A percentile compares a stretch with the other conserved stretches of the same genome.
phyloP scores from a whole-genome alignment of 768 basidiomycete genomes.

The Tricholoma terreum region DNA sequence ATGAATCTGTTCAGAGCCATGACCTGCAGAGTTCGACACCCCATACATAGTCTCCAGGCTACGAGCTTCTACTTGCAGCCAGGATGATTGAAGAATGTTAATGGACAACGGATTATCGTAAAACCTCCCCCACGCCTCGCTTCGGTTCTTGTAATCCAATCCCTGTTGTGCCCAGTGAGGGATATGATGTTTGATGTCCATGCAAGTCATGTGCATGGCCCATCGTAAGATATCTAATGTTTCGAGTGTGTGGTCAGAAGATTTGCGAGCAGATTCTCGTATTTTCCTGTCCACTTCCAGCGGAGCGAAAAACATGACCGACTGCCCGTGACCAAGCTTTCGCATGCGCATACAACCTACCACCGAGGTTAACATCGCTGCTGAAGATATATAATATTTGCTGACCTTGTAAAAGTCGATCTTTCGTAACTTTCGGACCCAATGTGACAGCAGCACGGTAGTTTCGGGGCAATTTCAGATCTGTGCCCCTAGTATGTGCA shows the following conservation, averaged over 20 bases:
- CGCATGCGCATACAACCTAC: conserved; percentile 56
- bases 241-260: conserved; percentile 6
- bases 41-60: conserved; percentile 33
- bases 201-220: conserved; percentile 44
- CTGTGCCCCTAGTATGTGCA: conserved; percentile 51
- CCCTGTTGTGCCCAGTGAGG: conserved; percentile 43
- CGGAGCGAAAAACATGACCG: conserved; percentile 47
- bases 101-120: background rate
- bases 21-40: conserved; percentile 3
- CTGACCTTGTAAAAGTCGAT: conserved; percentile 49
- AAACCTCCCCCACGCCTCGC: conserved; percentile 14
- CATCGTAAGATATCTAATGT: conserved; percentile 38
- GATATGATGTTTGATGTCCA: conserved; percentile 35
- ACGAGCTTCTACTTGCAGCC: conserved; percentile 40
- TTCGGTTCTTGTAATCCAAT: conserved; percentile 27
- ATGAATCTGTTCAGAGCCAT: background rate
- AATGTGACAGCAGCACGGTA: conserved; percentile 46
- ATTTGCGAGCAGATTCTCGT: conserved; percentile 21
- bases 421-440: conserved; percentile 50
- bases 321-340: conserved; percentile 44
- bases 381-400: background rate
- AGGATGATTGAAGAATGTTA: conserved; percentile 17
- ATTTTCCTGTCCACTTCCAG: conserved; percentile 37
- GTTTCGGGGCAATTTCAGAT: conserved; percentile 43
- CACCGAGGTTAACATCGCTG: background rate